phyloP scores from a whole-genome alignment of 2,329 filamentous ascomycete genomes.

The Tolypocladium pustulatum region DNA sequence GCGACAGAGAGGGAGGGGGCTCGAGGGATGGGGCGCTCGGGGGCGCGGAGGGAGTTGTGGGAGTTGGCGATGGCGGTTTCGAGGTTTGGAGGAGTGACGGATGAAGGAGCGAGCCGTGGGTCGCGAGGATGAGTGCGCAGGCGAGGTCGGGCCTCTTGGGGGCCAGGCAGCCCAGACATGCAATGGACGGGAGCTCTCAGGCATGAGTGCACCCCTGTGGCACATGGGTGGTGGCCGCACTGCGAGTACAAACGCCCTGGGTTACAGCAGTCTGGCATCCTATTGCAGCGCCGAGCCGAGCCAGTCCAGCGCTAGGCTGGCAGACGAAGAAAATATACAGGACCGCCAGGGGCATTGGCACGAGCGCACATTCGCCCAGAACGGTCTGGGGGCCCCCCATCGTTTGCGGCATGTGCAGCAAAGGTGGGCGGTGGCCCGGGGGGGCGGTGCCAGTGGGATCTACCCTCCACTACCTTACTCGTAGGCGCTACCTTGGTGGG shows the following conservation, averaged over 20 bases:
- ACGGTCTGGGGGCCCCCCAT: background rate
- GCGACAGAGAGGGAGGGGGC: constrained; percentile 18
- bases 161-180: background rate
- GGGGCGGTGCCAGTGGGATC: background rate
- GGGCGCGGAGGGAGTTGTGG: background rate
- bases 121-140: background rate
- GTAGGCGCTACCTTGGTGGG: too few relatives aligned
- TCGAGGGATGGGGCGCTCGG: constrained; percentile 5
- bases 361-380: background rate
- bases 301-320: background rate
- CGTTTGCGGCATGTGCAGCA: background rate
- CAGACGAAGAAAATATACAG: background rate
- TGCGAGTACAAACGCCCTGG: background rate
- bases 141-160: background rate
- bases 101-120: background rate
- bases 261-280: background rate
- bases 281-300: background rate
- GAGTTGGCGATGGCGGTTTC: background rate
- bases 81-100: background rate
- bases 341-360: background rate
- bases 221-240: background rate
- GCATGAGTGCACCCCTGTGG: background rate
- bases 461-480: too few relatives aligned
- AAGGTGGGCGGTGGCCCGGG: too few relatives aligned
- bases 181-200: background rate